Evolutionary conservation across 495 filamentous ascomycete genomes (phyloP).

Genomic region (Amphirosellinia nigrospora): DNA sequence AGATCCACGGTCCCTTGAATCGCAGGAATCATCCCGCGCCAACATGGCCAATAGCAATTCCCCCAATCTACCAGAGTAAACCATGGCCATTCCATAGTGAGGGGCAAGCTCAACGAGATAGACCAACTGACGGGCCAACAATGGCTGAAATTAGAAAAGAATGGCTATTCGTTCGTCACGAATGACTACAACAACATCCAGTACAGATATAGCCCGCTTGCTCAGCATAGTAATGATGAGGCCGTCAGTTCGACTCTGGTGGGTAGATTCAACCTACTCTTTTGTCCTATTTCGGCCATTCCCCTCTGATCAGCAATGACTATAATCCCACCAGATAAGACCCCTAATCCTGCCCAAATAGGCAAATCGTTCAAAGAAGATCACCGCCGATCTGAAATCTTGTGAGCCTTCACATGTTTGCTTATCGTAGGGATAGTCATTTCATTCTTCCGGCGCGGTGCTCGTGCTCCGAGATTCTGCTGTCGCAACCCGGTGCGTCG

Average conservation of each 20-base stretch:
- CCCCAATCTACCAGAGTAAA: background rate
- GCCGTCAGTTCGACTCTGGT: no score
- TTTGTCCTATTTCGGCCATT: conserved; percentile 16
- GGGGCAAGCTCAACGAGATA: no score
- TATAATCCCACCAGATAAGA: conserved; percentile 13
- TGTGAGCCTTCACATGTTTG: conserved; percentile 3
- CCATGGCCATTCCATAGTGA: background rate
- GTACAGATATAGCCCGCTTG: no score
- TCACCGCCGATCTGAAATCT: background rate
- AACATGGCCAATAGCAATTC: background rate
- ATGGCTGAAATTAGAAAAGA: background rate
- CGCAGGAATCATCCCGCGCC: background rate
- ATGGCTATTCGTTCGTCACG: background rate
- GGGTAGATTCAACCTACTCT: no score
- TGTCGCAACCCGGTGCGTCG: conserved; percentile 19
- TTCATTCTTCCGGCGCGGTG: conserved; percentile 12
- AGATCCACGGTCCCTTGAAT: background rate
- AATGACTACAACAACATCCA: no score
- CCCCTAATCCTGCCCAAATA: conserved; percentile 1
- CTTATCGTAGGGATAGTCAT: conserved; percentile 1
- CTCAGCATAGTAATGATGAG: no score
- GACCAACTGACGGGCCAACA: no score
- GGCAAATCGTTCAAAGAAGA: background rate
- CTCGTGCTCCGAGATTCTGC: conserved; percentile 17
- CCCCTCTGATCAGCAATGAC: conserved; percentile 12